A percentile compares a stretch with the other conserved stretches of the same genome.
Evolutionary conservation across 257 asterid species (phyloP).

Genomic region (Solanum etuberosum): DNA sequence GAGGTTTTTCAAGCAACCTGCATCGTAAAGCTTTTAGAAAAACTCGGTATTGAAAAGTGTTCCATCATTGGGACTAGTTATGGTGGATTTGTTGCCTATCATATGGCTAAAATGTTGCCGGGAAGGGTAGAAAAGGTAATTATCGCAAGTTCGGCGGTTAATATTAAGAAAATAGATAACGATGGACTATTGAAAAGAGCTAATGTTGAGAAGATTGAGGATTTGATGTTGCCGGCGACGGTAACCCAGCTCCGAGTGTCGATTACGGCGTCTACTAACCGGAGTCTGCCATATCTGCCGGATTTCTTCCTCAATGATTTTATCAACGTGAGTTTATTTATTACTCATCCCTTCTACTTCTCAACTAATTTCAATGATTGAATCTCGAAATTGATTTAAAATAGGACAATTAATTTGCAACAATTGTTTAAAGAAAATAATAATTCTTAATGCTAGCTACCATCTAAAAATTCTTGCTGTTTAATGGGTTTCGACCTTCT

Average conservation of each 20-base stretch:
- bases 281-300: slow-evolving; percentile 32
- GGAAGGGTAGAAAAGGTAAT: slow-evolving; percentile 78
- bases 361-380: not conserved
- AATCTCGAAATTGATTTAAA: not conserved
- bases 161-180: slow-evolving; percentile 37
- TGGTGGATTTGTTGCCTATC: slow-evolving; percentile 80
- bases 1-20: slow-evolving; percentile 71
- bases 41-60: slow-evolving; percentile 30
- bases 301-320: slow-evolving; percentile 55
- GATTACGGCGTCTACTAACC: slow-evolving; percentile 18
- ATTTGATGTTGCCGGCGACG: slow-evolving; percentile 46
- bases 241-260: slow-evolving; percentile 24
- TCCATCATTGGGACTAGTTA: slow-evolving; percentile 73
- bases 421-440: not conserved
- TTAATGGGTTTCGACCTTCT: not conserved
- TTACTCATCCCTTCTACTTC: not conserved
- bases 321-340: slow-evolving; percentile 22
- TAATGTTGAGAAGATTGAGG: slow-evolving; percentile 28
- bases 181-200: slow-evolving; percentile 38
- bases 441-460: not conserved
- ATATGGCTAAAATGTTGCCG: slow-evolving; percentile 57
- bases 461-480: not conserved
- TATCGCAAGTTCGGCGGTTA: slow-evolving; percentile 73
- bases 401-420: not conserved
- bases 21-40: slow-evolving; percentile 32